Evolutionary conservation across 495 filamentous ascomycete genomes (phyloP).

Genomic region (Penicillium mononematosum): DNA sequence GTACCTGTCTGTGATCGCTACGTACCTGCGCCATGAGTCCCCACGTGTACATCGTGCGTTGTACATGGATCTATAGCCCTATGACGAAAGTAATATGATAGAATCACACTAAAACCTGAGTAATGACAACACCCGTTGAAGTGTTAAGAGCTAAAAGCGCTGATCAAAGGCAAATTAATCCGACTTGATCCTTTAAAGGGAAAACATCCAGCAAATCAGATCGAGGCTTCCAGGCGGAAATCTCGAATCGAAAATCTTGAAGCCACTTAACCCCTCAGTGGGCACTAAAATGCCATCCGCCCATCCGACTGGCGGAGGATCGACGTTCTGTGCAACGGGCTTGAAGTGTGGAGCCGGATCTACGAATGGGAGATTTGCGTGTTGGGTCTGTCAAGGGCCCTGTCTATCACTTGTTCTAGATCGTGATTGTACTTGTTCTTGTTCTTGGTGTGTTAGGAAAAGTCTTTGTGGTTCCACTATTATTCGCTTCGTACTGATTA

Average conservation of each 20-base stretch:
- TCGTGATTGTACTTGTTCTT: background rate
- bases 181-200: background rate
- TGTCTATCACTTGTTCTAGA: conserved; percentile 28
- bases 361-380: conserved; percentile 15
- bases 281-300: background rate
- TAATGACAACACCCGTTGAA: background rate
- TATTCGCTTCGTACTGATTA: background rate
- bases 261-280: background rate
- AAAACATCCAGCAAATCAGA: background rate
- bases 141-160: background rate
- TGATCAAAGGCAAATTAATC: background rate
- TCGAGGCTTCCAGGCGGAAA: background rate
- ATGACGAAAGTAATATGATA: background rate
- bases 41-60: background rate
- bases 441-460: conserved; percentile 5
- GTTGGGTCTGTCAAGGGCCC: conserved; percentile 9
- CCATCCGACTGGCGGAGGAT: conserved; percentile 18
- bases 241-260: background rate
- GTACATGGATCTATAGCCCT: background rate
- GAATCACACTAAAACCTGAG: background rate
- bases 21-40: conserved; percentile 6
- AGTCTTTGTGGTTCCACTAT: conserved; percentile 12
- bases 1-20: background rate
- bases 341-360: background rate
- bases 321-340: conserved; percentile 1